phyloP scores from a whole-genome alignment of 768 basidiomycete species.

The Xerocomus spinulosus region DNA sequence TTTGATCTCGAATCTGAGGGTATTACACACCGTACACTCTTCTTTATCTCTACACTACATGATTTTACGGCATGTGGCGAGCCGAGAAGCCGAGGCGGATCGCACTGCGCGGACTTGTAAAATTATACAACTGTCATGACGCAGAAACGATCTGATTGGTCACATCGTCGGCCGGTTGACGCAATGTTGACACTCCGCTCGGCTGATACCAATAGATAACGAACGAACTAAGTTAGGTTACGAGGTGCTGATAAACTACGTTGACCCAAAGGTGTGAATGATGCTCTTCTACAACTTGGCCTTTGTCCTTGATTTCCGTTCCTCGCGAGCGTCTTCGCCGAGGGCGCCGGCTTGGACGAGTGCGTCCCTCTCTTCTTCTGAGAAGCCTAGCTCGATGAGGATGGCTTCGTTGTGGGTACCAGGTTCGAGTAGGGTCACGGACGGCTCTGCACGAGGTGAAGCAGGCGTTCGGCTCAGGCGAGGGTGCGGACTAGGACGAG shows the following conservation, averaged over 20 bases:
- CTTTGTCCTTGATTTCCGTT: constrained; percentile 15
- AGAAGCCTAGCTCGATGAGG: constrained; percentile 48
- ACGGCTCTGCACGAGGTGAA: constrained; percentile 4
- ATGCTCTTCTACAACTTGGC: constrained; percentile 21
- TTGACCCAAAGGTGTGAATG: too few relatives aligned
- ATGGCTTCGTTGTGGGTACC: constrained; percentile 55
- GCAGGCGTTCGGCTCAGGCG: constrained; percentile 35
- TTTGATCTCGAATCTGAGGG: not conserved
- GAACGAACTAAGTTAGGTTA: too few relatives aligned
- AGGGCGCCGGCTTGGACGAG: constrained; percentile 48
- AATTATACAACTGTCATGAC: too few relatives aligned
- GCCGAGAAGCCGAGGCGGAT: too few relatives aligned
- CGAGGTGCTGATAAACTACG: too few relatives aligned
- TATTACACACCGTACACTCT: not conserved
- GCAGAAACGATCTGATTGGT: too few relatives aligned
- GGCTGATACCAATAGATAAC: too few relatives aligned
- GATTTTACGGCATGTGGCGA: too few relatives aligned
- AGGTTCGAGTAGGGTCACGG: constrained; percentile 33
- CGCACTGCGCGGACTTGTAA: too few relatives aligned
- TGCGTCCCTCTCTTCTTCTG: constrained; percentile 33
- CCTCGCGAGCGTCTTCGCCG: constrained; percentile 30
- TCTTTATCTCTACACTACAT: too few relatives aligned
- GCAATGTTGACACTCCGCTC: too few relatives aligned
- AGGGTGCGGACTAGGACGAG: constrained; percentile 52
- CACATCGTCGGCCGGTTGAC: too few relatives aligned